Evolutionary conservation across 495 filamentous ascomycete species (phyloP), one percentile per base, ranked within the genome.

Genomic region (Stereocaulon alpinum): DNA sequence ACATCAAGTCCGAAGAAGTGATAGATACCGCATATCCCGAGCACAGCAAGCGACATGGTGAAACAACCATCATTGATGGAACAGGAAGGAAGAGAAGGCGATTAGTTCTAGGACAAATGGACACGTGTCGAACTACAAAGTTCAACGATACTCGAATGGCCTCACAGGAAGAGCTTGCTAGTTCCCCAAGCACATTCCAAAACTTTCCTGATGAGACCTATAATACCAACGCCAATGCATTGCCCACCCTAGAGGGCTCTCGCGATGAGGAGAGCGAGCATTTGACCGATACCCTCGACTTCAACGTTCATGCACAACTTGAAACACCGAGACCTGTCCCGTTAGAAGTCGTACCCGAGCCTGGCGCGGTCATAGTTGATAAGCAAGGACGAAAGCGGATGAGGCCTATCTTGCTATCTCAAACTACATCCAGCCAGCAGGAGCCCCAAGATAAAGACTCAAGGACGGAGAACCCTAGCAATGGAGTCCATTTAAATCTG

Each of bases 371-470:
- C 1, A 41, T 72, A 22, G 48, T 74, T 48, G 75, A 78, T 50
- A 55, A 60, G 27, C 61, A 66, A 3, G 76, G 77, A 6, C 69
- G 64, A 18, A 81, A 80, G 66, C 71, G 76, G 58, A 27, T 69
- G 15, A 57, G 63, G 14, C 69, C 70, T 15, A 63, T 69, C 15
- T 48, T 55, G 32, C 47, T 67, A 20, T 40, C 50, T 4, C 42
- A 56, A n/a, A 22, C 12, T 11, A 48, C 64, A n/a, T 29, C 58
- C 43, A 24, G n/a, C 12, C 24, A 11, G 20, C 45, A 43, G 18
- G 20, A 54, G 20, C 30, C 7, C 22, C 22, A 43, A 29, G 4
- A n/a, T 29, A 15, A 11, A 6, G 30, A 42, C 6, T 17, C 30
- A 42, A 55, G 2, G 9, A 2, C 14, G 14, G n/a, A 18, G 10